Conservation (phyloP, 306 rosid species). For the Sphenostylis stenocarpa region DNA sequence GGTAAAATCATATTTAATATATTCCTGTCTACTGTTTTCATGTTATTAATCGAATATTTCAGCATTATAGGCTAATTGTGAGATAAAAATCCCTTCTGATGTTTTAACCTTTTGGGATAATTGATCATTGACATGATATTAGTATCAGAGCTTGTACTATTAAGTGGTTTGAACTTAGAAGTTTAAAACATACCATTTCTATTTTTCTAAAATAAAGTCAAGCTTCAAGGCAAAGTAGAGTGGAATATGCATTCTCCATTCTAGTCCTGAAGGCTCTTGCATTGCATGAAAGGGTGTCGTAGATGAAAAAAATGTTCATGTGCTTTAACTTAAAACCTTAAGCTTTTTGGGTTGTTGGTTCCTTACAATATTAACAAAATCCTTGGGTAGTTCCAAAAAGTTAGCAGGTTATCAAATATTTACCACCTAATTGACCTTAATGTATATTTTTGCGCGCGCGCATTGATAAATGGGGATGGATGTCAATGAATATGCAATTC, state of each 20-base stretch:
- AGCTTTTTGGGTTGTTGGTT: background rate
- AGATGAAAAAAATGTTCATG: background rate
- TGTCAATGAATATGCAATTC: too few relatives aligned
- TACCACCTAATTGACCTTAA: slow-evolving; percentile 2
- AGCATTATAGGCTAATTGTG: slow-evolving; percentile 1
- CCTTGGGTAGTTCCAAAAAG: background rate
- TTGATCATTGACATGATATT: background rate
- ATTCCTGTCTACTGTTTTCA: slow-evolving; percentile 6
- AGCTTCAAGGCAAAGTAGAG: background rate
- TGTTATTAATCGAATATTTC: background rate
- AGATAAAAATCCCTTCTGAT: background rate
- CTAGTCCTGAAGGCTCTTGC: background rate
- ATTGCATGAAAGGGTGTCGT: background rate
- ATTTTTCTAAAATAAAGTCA: background rate
- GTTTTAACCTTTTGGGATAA: background rate
- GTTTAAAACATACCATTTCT: background rate
- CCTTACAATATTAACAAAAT: background rate
- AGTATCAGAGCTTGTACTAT: background rate
- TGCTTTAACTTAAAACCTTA: background rate
- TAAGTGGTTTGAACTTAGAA: background rate
- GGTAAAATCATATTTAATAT: slow-evolving; percentile 40
- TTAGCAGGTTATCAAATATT: background rate
- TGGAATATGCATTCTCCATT: slow-evolving; percentile 13
- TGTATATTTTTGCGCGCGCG: background rate
- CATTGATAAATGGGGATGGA: too few relatives aligned